These are phyloP conservation scores for Arthrobotrys pseudoclavata DNA, from an alignment of 2,329 filamentous ascomycete species.

Conservation along the genomic window DNA sequence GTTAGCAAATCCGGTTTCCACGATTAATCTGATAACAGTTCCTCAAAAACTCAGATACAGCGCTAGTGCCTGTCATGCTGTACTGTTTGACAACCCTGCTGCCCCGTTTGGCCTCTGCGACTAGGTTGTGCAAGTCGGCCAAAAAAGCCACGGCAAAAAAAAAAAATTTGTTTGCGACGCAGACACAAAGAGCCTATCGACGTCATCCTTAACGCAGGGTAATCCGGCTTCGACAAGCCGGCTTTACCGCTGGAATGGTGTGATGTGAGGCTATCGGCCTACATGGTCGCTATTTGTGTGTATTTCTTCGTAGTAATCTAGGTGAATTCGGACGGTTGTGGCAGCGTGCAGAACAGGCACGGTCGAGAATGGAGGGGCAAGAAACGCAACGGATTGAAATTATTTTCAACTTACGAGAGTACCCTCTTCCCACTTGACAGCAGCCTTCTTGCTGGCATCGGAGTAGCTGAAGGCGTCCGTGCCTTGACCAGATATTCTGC, in stretches of 20 bases:
- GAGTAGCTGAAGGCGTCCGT: constrained; percentile 95
- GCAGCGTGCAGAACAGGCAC: not conserved
- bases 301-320: not conserved
- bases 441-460: constrained; percentile 99
- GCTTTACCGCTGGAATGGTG: constrained; percentile 3
- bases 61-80: constrained; percentile 6
- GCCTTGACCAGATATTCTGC: constrained; percentile 84
- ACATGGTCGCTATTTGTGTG: constrained; percentile 2
- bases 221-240: constrained; percentile 20
- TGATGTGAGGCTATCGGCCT: constrained; percentile 3
- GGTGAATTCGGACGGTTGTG: not conserved
- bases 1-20: constrained; percentile 43
- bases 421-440: constrained; percentile 85
- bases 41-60: not conserved
- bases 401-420: constrained; percentile 76
- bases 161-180: constrained; percentile 30
- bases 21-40: not conserved
- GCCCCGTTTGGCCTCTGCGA: constrained; percentile 14
- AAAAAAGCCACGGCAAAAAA: constrained; percentile 26
- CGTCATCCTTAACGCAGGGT: constrained; percentile 43
- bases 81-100: constrained; percentile 17
- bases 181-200: constrained; percentile 22
- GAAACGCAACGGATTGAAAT: not conserved
- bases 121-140: constrained; percentile 18
- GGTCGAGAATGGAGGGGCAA: too few species aligned